Conservation (phyloP, 495 filamentous ascomycete species). For the Trichodelitschia bisporula region DNA sequence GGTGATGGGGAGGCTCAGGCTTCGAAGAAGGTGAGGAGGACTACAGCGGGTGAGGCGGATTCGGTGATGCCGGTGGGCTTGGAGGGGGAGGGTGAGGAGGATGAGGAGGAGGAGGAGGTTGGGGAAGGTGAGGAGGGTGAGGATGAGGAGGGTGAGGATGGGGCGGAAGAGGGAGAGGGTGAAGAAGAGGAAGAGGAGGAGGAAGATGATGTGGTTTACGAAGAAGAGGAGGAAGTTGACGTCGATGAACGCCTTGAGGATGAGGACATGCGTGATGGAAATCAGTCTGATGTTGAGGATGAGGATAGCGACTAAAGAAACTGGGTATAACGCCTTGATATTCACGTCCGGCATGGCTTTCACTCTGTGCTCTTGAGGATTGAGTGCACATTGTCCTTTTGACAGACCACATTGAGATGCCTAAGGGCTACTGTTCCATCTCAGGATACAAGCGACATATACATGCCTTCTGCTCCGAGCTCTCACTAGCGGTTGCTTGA, state of each 20-base stretch:
- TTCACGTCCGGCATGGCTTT: no score
- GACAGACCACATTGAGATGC: no score
- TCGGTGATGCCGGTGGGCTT: slow-evolving; percentile 2
- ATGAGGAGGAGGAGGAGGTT: slow-evolving; percentile 6
- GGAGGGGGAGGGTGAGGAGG: slow-evolving; percentile 7
- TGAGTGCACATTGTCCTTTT: no score
- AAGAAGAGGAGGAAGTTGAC: slow-evolving; percentile 19
- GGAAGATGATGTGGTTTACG: slow-evolving; percentile 24
- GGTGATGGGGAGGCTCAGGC: slow-evolving; percentile 10
- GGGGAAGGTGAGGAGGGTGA: slow-evolving; percentile 8
- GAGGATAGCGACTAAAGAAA: no score
- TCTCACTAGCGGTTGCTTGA: no score
- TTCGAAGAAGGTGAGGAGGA: slow-evolving; percentile 15
- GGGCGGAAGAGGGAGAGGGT: slow-evolving; percentile 24
- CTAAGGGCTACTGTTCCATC: no score
- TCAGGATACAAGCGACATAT: no score
- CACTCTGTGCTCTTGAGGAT: no score
- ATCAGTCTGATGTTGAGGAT: no score
- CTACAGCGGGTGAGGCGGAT: slow-evolving; percentile 5
- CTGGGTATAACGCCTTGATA: no score
- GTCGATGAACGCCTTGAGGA: slow-evolving; percentile 18
- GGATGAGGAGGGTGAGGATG: slow-evolving; percentile 24
- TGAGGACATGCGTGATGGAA: no score
- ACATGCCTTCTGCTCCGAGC: no score
- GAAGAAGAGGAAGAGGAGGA: slow-evolving; percentile 31